These are phyloP conservation scores for Bruguiera parviflora DNA, from an alignment of 345 rosid genomes.

Conservation along the genomic window DNA sequence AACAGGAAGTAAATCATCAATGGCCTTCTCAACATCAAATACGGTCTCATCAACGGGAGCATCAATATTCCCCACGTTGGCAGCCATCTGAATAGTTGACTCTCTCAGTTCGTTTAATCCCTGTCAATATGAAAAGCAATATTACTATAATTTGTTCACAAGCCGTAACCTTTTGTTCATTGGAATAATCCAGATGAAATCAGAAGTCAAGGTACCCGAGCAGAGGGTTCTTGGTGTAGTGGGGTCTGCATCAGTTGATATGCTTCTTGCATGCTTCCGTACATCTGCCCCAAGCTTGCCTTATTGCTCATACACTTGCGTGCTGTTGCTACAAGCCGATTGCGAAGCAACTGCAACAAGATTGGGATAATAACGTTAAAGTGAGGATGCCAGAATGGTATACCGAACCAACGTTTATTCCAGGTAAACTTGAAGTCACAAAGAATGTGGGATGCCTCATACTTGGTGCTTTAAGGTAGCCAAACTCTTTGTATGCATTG, in stretches of 20 bases:
- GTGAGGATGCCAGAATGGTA: background rate
- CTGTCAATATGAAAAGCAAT: background rate
- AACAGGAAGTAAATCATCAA: conserved; percentile 26
- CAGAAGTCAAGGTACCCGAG: conserved; percentile 32
- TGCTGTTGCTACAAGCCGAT: conserved; percentile 24
- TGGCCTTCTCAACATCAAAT: conserved; percentile 30
- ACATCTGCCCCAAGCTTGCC: conserved; percentile 25
- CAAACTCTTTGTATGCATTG: conserved; percentile 31
- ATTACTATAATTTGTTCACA: background rate
- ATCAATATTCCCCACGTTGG: conserved; percentile 12
- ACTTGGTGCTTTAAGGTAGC: conserved; percentile 31
- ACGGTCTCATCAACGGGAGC: conserved; percentile 19
- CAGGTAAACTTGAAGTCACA: background rate
- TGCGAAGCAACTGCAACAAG: conserved; percentile 21
- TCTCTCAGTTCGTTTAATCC: conserved; percentile 23
- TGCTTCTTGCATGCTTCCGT: conserved; percentile 32
- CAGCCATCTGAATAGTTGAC: conserved; percentile 20
- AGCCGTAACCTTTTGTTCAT: conserved; percentile 1
- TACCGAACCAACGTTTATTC: conserved; percentile 1
- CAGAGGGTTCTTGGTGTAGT: conserved; percentile 20
- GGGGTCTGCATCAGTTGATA: conserved; percentile 26
- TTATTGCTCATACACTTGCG: conserved; percentile 17
- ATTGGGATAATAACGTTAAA: background rate
- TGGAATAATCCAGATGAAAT: conserved; percentile 6
- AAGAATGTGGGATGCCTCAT: background rate